Percentiles rank a stretch among this genome's conserved stretches.
phyloP scores from a whole-genome alignment of 2,329 filamentous ascomycete genomes.

The Aspergillus thermomutatus region DNA sequence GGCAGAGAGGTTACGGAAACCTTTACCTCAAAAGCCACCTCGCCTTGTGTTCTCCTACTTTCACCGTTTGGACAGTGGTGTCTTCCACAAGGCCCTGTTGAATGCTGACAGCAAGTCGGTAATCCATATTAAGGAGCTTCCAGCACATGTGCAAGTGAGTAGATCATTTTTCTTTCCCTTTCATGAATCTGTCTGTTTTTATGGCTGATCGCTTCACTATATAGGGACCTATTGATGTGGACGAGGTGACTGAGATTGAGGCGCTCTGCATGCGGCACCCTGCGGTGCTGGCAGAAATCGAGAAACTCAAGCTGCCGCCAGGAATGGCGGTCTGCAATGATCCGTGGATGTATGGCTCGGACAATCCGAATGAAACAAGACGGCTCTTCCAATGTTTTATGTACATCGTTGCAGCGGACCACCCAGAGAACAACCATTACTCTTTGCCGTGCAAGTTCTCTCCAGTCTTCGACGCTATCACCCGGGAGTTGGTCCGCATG shows the following conservation, averaged over 20 bases:
- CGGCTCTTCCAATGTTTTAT: conserved; percentile 42
- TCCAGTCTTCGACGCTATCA: conserved; percentile 54
- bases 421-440: conserved; percentile 37
- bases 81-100: conserved; percentile 39
- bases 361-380: conserved; percentile 35
- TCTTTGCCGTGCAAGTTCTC: conserved; percentile 36
- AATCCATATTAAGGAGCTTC: conserved; percentile 40
- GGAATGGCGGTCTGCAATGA: conserved; percentile 57
- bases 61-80: conserved; percentile 37
- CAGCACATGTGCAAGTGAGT: conserved; percentile 45
- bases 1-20: conserved; percentile 54
- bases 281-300: conserved; percentile 55
- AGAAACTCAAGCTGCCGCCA: conserved; percentile 56
- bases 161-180: background rate
- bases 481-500: conserved; percentile 64
- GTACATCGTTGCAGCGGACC: conserved; percentile 34
- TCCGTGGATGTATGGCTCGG: conserved; percentile 66
- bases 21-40: conserved; percentile 49
- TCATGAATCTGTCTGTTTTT: conserved; percentile 5
- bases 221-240: conserved; percentile 58
- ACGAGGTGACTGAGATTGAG: conserved; percentile 59
- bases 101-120: conserved; percentile 39
- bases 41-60: conserved; percentile 55
- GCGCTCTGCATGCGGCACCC: conserved; percentile 53
- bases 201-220: conserved; percentile 51